These are phyloP conservation scores for Coccomyxa subellipsoidea DNA, from an alignment of 163 green algal species.

Conservation along the genomic window DNA sequence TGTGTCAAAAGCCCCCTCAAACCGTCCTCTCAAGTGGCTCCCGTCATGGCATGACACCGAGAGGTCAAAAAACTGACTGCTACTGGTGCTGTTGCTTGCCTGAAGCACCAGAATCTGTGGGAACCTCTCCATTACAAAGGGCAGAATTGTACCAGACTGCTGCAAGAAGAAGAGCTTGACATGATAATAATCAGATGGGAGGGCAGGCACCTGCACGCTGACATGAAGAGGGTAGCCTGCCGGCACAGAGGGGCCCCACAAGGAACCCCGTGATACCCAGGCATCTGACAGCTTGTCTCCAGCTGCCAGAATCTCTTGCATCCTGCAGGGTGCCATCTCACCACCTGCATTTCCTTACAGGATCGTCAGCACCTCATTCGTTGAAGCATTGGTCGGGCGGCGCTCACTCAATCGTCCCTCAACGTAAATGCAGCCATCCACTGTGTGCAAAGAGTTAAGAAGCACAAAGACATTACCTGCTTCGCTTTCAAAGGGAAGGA, in stretches of 20 bases:
- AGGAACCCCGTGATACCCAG: neutral
- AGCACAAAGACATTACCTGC: too few relatives aligned
- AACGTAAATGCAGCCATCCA: too few relatives aligned
- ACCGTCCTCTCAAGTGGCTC: neutral
- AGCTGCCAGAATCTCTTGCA: constrained; percentile 12
- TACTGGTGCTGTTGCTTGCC: neutral
- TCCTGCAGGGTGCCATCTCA: neutral
- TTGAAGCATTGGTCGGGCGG: too few relatives aligned
- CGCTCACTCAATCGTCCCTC: too few relatives aligned
- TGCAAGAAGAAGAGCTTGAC: too few relatives aligned
- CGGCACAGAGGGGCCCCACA: neutral
- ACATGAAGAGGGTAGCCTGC: neutral
- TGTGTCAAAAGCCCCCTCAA: neutral
- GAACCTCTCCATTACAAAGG: too few relatives aligned
- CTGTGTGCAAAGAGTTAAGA: too few relatives aligned
- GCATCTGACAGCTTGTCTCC: neutral
- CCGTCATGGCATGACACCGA: constrained; percentile 1
- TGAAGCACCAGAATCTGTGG: neutral
- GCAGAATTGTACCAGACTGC: too few relatives aligned
- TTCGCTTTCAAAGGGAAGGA: neutral
- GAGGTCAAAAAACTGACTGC: neutral
- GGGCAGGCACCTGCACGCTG: neutral
- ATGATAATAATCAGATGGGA: too few relatives aligned
- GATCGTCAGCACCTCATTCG: too few relatives aligned
- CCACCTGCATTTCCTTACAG: neutral